A percentile compares a stretch with the other conserved stretches of the same genome.
Conservation (phyloP, 331 rosid species). For the Malus hybrid region DNA sequence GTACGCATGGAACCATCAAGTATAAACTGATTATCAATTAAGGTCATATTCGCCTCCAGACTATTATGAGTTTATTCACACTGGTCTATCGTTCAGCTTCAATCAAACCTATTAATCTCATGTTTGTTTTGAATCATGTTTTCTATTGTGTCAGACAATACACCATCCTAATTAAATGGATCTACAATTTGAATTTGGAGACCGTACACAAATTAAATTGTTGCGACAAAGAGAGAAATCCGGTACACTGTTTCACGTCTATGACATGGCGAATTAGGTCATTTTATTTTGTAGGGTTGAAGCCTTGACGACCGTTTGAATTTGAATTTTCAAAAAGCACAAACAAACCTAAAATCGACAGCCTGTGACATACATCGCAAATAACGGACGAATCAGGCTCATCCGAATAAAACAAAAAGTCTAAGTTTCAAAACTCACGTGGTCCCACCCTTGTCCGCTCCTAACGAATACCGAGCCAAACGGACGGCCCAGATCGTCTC, state of each 20-base stretch:
- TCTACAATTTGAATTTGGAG: too few species aligned
- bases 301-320: conserved; percentile 74
- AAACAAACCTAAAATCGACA: conserved; percentile 12
- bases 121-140: too few species aligned
- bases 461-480: conserved; percentile 37
- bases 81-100: too few species aligned
- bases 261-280: neutral
- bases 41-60: too few species aligned
- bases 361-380: conserved; percentile 16
- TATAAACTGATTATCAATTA: too few species aligned
- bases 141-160: too few species aligned
- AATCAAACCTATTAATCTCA: too few species aligned
- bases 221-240: too few species aligned
- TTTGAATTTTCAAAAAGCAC: conserved; percentile 65
- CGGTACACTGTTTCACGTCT: neutral
- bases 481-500: conserved; percentile 49
- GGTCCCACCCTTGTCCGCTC: conserved; percentile 71
- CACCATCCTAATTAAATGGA: too few species aligned
- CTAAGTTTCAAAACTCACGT: conserved; percentile 4
- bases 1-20: too few species aligned
- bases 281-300: neutral
- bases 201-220: too few species aligned
- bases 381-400: conserved; percentile 21
- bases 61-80: too few species aligned
- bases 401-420: neutral